Evolutionary conservation across 1,139 yeast genomes (phyloP), one percentile per base, ranked within the genome.

Genomic region (Hanseniaspora uvarum): DNA sequence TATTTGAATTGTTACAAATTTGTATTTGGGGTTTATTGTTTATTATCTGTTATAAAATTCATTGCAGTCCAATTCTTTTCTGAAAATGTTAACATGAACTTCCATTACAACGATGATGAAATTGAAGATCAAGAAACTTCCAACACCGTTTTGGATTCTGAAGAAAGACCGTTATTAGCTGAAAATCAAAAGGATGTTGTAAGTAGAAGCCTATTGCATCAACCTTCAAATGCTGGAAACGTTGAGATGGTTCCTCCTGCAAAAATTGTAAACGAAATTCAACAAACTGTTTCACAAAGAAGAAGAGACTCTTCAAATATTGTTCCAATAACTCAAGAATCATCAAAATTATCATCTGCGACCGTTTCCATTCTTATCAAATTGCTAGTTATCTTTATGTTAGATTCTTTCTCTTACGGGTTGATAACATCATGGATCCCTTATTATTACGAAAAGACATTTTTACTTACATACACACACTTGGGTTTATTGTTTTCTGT

Each of bases 361-460:
- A 66, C 71, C 0, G 52, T 58, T 2, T 54, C 65, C 1, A 56
- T 68, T 1, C 54, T 70, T 54, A 52, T 62, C 34, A 66, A 62
- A 52, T 55, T 70, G n/a, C 57, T 84, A 7, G 74, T 82, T 58
- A 78, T 86, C 71, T 77, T 84, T 58, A 76, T 76, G 66, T 59
- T 79, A 24, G 96, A 88, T 66, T 86, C 96, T 0, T 74, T 88
- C 54, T 96, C 95, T 0, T 81, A 81, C 57, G 95, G 96, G 0
- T 83, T 86, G 86, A 82, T 95, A 1, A 73, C 81, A 49, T 84
- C 95, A 0, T 88, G 96, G 96, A 76, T 84, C 51, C 86, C 87
- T 33, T 87, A 82, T 64, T 88, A 86, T 67, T 81, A 86, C 69
- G 65, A 67, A 54, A 65, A 63, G 18, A 60, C 60, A 18, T 70